Percentiles rank a stretch among this genome's conserved stretches.
phyloP scores from a whole-genome alignment of 495 filamentous ascomycete species.

The Penicillium herquei region DNA sequence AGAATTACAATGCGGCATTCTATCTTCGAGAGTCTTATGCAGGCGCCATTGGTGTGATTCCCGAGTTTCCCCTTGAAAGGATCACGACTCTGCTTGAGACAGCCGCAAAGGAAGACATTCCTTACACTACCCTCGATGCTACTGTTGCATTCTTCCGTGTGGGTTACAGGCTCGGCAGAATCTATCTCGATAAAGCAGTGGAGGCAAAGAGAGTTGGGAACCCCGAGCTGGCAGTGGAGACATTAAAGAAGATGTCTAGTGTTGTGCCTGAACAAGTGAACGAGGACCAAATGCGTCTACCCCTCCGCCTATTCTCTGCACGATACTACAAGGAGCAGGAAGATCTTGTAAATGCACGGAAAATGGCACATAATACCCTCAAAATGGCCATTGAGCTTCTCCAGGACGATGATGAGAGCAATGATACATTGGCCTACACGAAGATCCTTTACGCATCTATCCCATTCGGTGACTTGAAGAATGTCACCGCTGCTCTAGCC shows the following conservation, averaged over 20 bases:
- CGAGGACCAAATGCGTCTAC: constrained; percentile 8
- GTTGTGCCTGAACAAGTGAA: neutral
- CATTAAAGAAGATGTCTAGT: neutral
- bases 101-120: neutral
- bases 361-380: constrained; percentile 1
- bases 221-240: neutral
- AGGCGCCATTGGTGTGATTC: neutral
- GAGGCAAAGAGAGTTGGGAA: neutral
- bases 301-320: constrained; percentile 2
- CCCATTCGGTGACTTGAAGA: constrained; percentile 4
- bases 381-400: constrained; percentile 12
- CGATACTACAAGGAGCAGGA: constrained; percentile 2
- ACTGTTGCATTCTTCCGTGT: neutral
- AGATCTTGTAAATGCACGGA: neutral
- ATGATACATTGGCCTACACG: constrained; percentile 8
- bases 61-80: neutral
- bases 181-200: neutral
- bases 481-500: constrained; percentile 4
- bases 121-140: neutral
- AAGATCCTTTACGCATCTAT: constrained; percentile 7
- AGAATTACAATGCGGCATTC: neutral
- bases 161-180: neutral
- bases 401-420: constrained; percentile 7
- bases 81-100: neutral
- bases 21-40: neutral